Evolutionary conservation across 1,284 basidiomycete genomes (phyloP), one percentile per base, ranked within the genome.

Genomic region (Trichosporon sp.): DNA sequence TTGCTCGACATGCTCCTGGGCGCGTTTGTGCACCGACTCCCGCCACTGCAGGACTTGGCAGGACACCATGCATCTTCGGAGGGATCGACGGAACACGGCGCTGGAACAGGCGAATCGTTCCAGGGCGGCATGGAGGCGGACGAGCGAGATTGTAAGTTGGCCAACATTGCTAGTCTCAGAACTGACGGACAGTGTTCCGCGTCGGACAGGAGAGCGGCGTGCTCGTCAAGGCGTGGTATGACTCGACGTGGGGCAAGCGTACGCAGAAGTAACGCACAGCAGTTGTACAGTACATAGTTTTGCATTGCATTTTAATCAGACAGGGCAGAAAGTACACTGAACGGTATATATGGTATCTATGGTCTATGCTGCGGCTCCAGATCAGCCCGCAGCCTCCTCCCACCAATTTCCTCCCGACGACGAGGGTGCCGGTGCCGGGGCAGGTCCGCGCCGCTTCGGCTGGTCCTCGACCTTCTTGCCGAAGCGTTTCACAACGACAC

Each of bases 91-190:
- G 80, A 81, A 59, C 66, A 68, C 2, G 78, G 77, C 14, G 71
- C 76, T 2, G 80, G 78, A 12, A 75, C 84, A 0, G 89, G 92
- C 10, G 91, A 92, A 74, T 85, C 88, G 10, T 96, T 96, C 79
- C 87, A 92, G 76, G 93, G 96, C 80, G 94, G 94, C 0, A 87
- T 96, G 75, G 94, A 96, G 73, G 89, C 88, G 8, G 92, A 92
- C 14, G 93, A 96, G 83, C 87, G 94, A 73, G 92, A 94, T 85
- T 76, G 93, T 95, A 80, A 86, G 90, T 87, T 14, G 26, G 11
- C 26, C 3, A 2, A 11, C 26, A 46, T 10, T 26, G 26, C 26
- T 26, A 26, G 26, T 26, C 26, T 26, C 2, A 10, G 10, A 11
- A 37, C 64, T 65, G 6, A 65, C 64, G 67, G 63, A 26, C 69